Conservation (phyloP, 176 grass and related monocot species). For the Cenchrus fungigraminus region DNA sequence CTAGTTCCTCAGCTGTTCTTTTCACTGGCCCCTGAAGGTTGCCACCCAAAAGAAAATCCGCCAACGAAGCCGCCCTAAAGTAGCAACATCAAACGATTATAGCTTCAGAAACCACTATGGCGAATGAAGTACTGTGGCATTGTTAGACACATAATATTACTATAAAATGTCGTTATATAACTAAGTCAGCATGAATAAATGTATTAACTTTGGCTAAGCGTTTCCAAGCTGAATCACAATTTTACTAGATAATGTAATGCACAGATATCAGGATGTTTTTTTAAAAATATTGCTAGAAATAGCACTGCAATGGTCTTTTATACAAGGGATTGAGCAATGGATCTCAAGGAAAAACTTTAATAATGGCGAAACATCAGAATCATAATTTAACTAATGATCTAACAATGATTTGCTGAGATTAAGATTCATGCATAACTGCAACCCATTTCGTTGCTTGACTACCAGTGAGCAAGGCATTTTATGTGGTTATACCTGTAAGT, state of each 20-base stretch:
- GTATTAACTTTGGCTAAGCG: background rate
- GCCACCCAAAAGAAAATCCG: slow-evolving; percentile 45
- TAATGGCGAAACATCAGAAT: background rate
- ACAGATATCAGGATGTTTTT: background rate
- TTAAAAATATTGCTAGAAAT: background rate
- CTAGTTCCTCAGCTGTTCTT: slow-evolving; percentile 35
- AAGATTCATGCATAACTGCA: background rate
- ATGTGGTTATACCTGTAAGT: too few species aligned
- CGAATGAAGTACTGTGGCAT: background rate
- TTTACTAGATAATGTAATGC: slow-evolving; percentile 20
- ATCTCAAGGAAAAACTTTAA: background rate
- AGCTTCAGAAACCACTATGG: slow-evolving; percentile 31
- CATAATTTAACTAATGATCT: background rate
- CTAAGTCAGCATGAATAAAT: background rate
- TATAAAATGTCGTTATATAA: background rate
- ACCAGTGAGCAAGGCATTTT: too few species aligned
- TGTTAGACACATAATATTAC: background rate
- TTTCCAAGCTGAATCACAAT: background rate
- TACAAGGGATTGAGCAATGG: background rate
- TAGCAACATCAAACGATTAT: slow-evolving; percentile 15
- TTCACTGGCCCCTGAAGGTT: slow-evolving; percentile 31
- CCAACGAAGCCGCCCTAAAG: slow-evolving; percentile 29
- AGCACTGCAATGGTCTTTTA: background rate
- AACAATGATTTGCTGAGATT: background rate
- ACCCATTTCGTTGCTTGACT: background rate